phyloP scores from a whole-genome alignment of 1,284 basidiomycete genomes.

The Apiotrichum montevideense region DNA sequence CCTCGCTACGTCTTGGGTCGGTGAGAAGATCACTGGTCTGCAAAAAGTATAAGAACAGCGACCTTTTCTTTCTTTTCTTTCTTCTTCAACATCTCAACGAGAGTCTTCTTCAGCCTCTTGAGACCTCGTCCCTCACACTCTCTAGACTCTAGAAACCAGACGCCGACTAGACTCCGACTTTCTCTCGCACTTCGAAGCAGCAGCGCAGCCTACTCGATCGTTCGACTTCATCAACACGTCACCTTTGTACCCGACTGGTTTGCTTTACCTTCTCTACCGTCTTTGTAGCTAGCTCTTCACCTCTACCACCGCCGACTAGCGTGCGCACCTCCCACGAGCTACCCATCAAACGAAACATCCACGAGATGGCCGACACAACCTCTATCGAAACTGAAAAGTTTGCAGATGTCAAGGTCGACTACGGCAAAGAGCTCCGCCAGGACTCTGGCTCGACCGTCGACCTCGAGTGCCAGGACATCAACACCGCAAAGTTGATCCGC shows the following conservation, averaged over 20 bases:
- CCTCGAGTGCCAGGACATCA: slow-evolving; percentile 9
- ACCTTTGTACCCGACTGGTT: too few relatives aligned
- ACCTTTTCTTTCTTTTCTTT: too few relatives aligned
- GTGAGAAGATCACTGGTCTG: too few relatives aligned
- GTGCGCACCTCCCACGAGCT: too few relatives aligned
- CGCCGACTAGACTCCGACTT: background rate
- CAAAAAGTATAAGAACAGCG: too few relatives aligned
- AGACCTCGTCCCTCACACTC: background rate
- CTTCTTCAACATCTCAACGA: background rate
- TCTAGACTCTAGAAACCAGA: slow-evolving; percentile 5
- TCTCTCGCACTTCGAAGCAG: background rate
- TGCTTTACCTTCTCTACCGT: too few relatives aligned
- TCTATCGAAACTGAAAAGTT: slow-evolving; percentile 1
- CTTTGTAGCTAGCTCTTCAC: background rate
- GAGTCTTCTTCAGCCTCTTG: slow-evolving; percentile 1
- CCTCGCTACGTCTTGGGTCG: too few relatives aligned
- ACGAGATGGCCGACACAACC: background rate
- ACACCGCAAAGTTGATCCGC: slow-evolving; percentile 7
- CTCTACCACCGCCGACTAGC: too few relatives aligned
- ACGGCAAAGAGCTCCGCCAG: background rate
- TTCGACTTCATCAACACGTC: background rate
- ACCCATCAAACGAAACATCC: background rate
- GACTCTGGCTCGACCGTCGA: background rate
- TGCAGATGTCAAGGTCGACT: background rate
- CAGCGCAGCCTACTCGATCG: background rate